Base-by-base conservation (phyloP, 441 rosid genomes). In the Populus hybrid region DNA sequence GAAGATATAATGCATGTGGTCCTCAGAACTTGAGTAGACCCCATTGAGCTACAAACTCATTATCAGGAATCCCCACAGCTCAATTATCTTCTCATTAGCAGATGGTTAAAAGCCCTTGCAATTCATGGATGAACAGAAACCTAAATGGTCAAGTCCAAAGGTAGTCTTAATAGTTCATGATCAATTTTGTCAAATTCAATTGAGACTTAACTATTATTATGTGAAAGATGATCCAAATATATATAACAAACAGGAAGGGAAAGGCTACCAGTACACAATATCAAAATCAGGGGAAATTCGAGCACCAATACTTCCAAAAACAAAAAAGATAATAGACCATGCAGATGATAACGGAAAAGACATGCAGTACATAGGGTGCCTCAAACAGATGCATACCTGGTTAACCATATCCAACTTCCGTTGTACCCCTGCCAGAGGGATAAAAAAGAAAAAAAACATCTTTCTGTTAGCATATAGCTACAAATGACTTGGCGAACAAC, bases 391-490 rank as follows among this genome's bases (percentile, higher is more conserved):
- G 40, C 32, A 67, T 77, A 87, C 93, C 93, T 88, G 88, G 80
- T 83, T 87, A 67, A 77, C 87, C 88, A 90, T 75, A 65, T 91
- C 89, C 81, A 86, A 78, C 87, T 88, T 93, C 65, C 86, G 88
- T 67, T 91, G 98, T 68, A 83, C 93, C 64, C 91, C 92, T 91
- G 87, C 69, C 76, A 77, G 8, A 76, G 57, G 57, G 57, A 46
- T 46, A 50, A 50, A 50, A 50, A 50, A 50, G n/a, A 50, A 0
- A 16, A 16, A 16, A 50, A 50, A 50, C 8, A 50, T 50, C 59
- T 50, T 16, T 50, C 6, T 1, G 59, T 50, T 50, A 50, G 59
- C n/a, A 50, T 16, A 50, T 50, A 50, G 7, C 59, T 16, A 50
- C 59, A 50, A 16, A 50, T 50, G n/a, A 50, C n/a, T 5, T 50